Conservation (phyloP, 768 basidiomycete species). For the Boletus pseudo-olivaceus region DNA sequence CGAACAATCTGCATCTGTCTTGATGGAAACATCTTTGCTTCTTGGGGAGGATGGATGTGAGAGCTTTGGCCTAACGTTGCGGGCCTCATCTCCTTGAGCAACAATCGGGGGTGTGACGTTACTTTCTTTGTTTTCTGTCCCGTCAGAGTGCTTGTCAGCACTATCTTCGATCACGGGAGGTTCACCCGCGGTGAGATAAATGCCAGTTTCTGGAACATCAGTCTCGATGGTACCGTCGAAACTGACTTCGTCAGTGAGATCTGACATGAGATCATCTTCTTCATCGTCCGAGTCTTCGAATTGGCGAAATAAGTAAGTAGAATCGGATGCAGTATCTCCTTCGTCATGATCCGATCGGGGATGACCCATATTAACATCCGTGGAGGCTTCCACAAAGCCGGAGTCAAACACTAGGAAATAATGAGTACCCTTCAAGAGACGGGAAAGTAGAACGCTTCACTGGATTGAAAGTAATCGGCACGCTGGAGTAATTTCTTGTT, state of each 20-base stretch:
- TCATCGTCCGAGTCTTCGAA: constrained; percentile 52
- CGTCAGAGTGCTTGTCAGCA: constrained; percentile 1
- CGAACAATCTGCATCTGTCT: constrained; percentile 9
- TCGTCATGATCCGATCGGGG: constrained; percentile 29
- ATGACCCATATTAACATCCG: constrained; percentile 27
- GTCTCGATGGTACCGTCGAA: constrained; percentile 26
- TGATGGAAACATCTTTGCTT: constrained; percentile 21
- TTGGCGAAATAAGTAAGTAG: constrained; percentile 32
- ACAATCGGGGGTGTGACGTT: not conserved
- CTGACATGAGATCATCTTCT: constrained; percentile 43
- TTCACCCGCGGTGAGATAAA: not conserved
- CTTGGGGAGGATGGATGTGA: constrained; percentile 41
- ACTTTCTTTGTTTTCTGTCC: not conserved
- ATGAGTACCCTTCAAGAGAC: not conserved
- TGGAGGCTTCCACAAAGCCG: constrained; percentile 60
- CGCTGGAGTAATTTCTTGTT: constrained; percentile 62
- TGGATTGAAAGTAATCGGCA: constrained; percentile 76
- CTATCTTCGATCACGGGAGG: constrained; percentile 6
- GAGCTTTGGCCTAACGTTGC: constrained; percentile 33
- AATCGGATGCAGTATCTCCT: constrained; percentile 51
- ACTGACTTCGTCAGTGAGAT: constrained; percentile 32
- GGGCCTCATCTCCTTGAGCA: constrained; percentile 13
- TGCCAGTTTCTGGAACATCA: constrained; percentile 14
- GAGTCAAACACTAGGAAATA: constrained; percentile 63
- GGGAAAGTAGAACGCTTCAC: constrained; percentile 34